Evolutionary conservation across 129 eudicot species (phyloP).

Genomic region (Glebionis coronaria): DNA sequence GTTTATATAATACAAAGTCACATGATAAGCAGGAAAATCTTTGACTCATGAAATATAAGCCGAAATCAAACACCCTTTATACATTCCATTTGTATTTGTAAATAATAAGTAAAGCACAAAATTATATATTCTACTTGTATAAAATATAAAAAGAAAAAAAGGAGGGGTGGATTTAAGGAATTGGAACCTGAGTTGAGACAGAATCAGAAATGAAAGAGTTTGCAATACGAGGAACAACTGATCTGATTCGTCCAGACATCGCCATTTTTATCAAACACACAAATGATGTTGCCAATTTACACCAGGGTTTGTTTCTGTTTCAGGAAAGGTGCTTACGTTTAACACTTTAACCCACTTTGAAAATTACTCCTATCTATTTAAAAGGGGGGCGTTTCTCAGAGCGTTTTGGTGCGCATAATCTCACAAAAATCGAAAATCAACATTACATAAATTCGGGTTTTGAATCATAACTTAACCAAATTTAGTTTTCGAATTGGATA

Average conservation of each 20-base stretch:
- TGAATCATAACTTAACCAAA: too few species aligned
- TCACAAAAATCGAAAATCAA: too few species aligned
- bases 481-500: too few species aligned
- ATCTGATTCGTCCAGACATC: slow-evolving; percentile 62
- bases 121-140: neutral
- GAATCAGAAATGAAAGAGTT: slow-evolving; percentile 46
- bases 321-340: neutral
- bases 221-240: slow-evolving; percentile 46
- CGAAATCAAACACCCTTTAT: neutral
- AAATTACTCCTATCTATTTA: too few species aligned
- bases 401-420: too few species aligned
- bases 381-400: too few species aligned
- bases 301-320: slow-evolving; percentile 16
- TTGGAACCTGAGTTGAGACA: slow-evolving; percentile 35
- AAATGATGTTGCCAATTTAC: slow-evolving; percentile 4
- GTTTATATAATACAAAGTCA: too few species aligned
- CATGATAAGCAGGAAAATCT: too few species aligned
- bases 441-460: too few species aligned
- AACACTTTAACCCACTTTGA: neutral
- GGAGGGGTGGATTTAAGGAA: too few species aligned
- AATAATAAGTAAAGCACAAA: neutral
- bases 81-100: too few species aligned
- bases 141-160: neutral
- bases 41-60: too few species aligned
- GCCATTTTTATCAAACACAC: slow-evolving; percentile 35